Evolutionary conservation across 208 protist genomes (phyloP), one percentile per base, ranked within the genome.

Genomic region (Leishmania martiniquensis): DNA sequence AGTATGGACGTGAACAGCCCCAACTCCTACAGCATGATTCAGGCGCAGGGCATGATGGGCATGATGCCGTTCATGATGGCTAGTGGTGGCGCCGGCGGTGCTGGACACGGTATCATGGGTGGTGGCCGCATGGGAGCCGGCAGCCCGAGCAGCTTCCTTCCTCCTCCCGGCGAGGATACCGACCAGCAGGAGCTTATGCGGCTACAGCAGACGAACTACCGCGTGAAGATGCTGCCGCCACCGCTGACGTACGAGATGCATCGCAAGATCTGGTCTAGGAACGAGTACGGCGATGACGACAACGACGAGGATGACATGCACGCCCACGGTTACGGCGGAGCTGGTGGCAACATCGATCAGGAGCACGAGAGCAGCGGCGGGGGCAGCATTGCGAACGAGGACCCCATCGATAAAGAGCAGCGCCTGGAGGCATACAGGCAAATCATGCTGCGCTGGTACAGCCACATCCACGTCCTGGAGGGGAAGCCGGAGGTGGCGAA

Each of bases 141-240:
- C 32, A 78, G 59, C 68, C 69, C 74, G 37, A 78, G 57, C 79
- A 76, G 59, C 79, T 83, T 83, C 74, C 69, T 83, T 12, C 79
- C 79, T 60, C 79, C 79, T 15, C 79, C 79, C 13, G 69, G 79
- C 68, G 79, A 83, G 62, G 79, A 78, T 59, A 83, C 76, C 7
- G 78, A 86, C 22, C 73, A 81, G 70, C 77, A 86, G 65, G 83
- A 86, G 44, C 80, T 86, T 34, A 25, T 83, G 68, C 77, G 83
- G 25, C 72, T 86, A 9, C 78, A 83, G 52, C 78, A 83, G 65
- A 79, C 75, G 29, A 76, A 82, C 66, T 90, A 90, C 74, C 87
- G 87, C 1, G 87, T 85, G 5, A 83, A 86, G 73, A 87, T 90
- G 81, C 79, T 90, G 22, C 87, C 87, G 15, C 87, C 83, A 52